Conservation (phyloP, 768 basidiomycete species). For the Mycena floridula region DNA sequence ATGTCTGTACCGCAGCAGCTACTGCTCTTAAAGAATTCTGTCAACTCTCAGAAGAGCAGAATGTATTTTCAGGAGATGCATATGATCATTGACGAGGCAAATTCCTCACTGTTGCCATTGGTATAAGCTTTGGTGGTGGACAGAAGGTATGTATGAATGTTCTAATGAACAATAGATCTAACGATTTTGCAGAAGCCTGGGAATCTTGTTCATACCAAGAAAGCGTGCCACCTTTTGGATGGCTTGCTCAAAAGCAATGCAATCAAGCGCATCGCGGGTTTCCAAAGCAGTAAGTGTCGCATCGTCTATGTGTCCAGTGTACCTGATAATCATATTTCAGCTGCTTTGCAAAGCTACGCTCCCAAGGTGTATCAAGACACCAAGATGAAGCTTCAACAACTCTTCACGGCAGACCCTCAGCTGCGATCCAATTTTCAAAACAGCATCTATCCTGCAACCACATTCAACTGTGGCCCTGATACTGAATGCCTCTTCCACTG, state of each 20-base stretch:
- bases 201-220: not conserved
- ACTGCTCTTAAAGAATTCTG: too few relatives aligned
- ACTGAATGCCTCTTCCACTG: conserved; percentile 6
- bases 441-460: conserved; percentile 6
- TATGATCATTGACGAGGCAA: too few relatives aligned
- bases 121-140: not conserved
- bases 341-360: conserved; percentile 1
- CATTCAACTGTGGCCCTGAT: conserved; percentile 12
- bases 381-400: not conserved
- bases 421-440: conserved; percentile 4
- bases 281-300: not conserved
- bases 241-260: not conserved
- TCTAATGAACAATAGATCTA: not conserved
- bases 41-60: too few relatives aligned
- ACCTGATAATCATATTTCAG: conserved; percentile 1
- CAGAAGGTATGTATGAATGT: not conserved
- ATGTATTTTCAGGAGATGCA: too few relatives aligned
- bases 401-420: conserved; percentile 3
- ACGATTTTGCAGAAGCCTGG: not conserved
- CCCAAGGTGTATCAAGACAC: conserved; percentile 7
- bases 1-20: too few relatives aligned
- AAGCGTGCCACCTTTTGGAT: not conserved
- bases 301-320: not conserved
- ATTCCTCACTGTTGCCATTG: too few relatives aligned
- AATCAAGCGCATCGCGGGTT: not conserved